Evolutionary conservation across 768 basidiomycete species (phyloP).

Genomic region (Russula dissimulans): DNA sequence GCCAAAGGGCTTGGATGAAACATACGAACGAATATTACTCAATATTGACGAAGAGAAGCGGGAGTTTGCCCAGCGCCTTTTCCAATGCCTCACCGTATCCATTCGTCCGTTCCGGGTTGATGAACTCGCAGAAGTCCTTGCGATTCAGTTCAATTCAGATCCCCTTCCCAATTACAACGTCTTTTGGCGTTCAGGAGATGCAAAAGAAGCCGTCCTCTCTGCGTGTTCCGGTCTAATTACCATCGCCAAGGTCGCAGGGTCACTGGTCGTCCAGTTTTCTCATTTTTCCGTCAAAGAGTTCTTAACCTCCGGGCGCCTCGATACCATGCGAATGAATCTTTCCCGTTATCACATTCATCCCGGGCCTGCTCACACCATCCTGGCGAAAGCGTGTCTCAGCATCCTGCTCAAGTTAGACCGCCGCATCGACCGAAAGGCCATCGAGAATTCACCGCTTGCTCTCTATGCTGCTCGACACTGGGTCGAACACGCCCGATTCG

Average conservation of each 20-base stretch:
- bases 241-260: not conserved
- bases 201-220: not conserved
- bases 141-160: not conserved
- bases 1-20: not conserved
- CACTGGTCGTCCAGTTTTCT: not conserved
- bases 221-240: not conserved
- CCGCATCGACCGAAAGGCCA: not conserved
- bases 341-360: not conserved
- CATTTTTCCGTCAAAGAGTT: constrained; percentile 11
- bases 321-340: not conserved
- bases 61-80: not conserved
- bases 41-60: constrained; percentile 4
- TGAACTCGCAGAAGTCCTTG: constrained; percentile 7
- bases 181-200: not conserved
- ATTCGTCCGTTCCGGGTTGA: not conserved
- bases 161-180: not conserved
- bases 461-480: constrained; percentile 5
- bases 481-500: not conserved
- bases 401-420: not conserved
- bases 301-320: not conserved
- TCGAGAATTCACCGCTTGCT: not conserved
- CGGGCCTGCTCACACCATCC: not conserved
- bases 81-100: not conserved
- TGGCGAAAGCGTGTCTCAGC: not conserved
- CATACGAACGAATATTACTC: not conserved